Conservation (phyloP, 2,329 filamentous ascomycete species). For the Cephalotrichum gorgonifer region DNA sequence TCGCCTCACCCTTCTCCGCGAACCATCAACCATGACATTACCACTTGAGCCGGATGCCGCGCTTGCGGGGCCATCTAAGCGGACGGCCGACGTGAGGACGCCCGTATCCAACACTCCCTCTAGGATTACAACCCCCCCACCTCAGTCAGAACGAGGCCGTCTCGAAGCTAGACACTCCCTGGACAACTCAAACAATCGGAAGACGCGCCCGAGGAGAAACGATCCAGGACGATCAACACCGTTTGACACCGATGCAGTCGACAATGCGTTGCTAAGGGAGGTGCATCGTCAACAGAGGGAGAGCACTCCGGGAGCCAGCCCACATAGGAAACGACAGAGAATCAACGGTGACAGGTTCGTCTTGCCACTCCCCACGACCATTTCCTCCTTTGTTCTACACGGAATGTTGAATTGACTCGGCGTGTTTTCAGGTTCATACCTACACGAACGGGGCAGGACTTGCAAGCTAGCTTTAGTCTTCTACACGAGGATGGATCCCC, state of each 20-base stretch:
- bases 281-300: slow-evolving; percentile 39
- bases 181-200: slow-evolving; percentile 22
- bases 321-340: slow-evolving; percentile 47
- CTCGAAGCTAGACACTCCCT: slow-evolving; percentile 29
- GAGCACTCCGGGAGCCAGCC: slow-evolving; percentile 41
- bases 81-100: slow-evolving; percentile 14
- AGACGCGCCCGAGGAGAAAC: background rate
- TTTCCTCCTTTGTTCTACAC: background rate
- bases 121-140: slow-evolving; percentile 31
- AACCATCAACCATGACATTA: slow-evolving; percentile 19
- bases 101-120: slow-evolving; percentile 19
- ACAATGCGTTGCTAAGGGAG: slow-evolving; percentile 40
- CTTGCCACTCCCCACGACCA: background rate
- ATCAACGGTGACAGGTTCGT: slow-evolving; percentile 52
- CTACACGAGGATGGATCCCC: slow-evolving; percentile 90
- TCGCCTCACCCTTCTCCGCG: background rate
- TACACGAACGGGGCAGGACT: slow-evolving; percentile 82
- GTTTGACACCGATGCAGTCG: slow-evolving; percentile 39
- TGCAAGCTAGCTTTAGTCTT: slow-evolving; percentile 85
- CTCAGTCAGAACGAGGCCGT: slow-evolving; percentile 30
- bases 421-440: slow-evolving; percentile 72
- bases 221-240: slow-evolving; percentile 18
- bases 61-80: background rate
- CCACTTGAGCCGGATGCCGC: slow-evolving; percentile 16
- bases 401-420: background rate